Base-by-base conservation (phyloP, 345 rosid genomes). In the Crucihimalaya himalaica region DNA sequence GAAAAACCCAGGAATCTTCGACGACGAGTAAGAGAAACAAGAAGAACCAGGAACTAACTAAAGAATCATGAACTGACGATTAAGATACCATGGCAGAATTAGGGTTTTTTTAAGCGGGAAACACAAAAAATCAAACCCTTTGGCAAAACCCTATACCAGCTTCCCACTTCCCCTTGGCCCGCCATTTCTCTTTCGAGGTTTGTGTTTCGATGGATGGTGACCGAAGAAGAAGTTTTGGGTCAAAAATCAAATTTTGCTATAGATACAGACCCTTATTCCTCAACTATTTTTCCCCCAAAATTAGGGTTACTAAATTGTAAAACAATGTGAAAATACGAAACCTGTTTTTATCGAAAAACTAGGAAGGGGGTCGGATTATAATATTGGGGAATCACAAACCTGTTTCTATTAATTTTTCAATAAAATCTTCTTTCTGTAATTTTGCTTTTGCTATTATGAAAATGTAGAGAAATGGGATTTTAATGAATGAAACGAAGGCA, bases 31-130 rank as follows among this genome's bases (percentile, higher is more conserved):
- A 16, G 58, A 27, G 64, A 45, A 47, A 27, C 21, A 42, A 34
- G 43, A 20, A 31, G 72, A 66, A 66, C 42, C 29, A 56, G 5
- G 19, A 51, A n/a, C 28, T 58, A 8, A n/a, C n/a, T n/a, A 15
- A 18, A 11, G 46, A 66, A 45, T 35, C 72, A 13, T 28, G 8
- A 50, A 20, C 75, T 62, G 45, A 40, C 59, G 65, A 34, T 25
- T 32, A 47, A 50, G 71, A 76, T 42, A 61, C 57, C 67, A 66
- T 71, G 68, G 73, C 58, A 68, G 68, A 71, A 50, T 3, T 65
- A 58, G 37, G 53, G 57, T 5, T 46, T 53, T 63, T 70, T 77
- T 64, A 5, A 66, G 77, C 81, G 81, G 77, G 77, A 77, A 77
- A 70, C 20, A 76, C 8, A 8, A n/a, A 62, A 62, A 63, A 37